Evolutionary conservation across 192 early-diverging fungal genomes (phyloP).

Genomic region (Coemansia sp.): DNA sequence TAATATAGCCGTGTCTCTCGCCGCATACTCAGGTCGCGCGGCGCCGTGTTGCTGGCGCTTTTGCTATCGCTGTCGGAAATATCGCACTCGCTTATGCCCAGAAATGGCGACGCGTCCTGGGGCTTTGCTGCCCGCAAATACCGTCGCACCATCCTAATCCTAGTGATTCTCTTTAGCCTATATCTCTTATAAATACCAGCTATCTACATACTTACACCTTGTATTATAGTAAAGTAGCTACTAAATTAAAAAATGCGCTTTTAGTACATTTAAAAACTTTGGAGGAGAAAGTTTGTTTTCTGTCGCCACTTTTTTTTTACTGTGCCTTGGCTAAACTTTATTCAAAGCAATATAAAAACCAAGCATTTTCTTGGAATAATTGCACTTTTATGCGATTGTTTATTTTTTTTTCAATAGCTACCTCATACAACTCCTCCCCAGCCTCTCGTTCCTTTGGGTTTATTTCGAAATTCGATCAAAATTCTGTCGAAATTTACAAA

Average conservation of each 20-base stretch:
- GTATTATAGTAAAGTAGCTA: no score
- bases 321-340: background rate
- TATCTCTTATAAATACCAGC: no score
- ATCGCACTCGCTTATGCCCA: conserved; percentile 14
- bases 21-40: conserved; percentile 5
- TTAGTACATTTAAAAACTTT: background rate
- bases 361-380: no score
- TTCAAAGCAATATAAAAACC: no score
- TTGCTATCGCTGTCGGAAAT: background rate
- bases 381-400: no score
- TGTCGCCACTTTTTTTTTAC: background rate
- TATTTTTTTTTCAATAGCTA: no score
- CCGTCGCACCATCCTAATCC: conserved; percentile 12
- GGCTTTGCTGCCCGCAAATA: conserved; percentile 13
- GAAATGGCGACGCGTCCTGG: conserved; percentile 24
- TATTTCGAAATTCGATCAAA: no score
- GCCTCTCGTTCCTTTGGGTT: no score
- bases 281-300: background rate
- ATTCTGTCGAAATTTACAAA: no score
- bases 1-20: conserved; percentile 9
- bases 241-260: background rate
- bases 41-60: background rate
- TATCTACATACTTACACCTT: no score
- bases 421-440: no score
- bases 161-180: no score